A percentile compares a stretch with the other conserved stretches of the same genome.
Evolutionary conservation across 371 early-diverging fungal species (phyloP).

Genomic region (Gilbertella persicaria): DNA sequence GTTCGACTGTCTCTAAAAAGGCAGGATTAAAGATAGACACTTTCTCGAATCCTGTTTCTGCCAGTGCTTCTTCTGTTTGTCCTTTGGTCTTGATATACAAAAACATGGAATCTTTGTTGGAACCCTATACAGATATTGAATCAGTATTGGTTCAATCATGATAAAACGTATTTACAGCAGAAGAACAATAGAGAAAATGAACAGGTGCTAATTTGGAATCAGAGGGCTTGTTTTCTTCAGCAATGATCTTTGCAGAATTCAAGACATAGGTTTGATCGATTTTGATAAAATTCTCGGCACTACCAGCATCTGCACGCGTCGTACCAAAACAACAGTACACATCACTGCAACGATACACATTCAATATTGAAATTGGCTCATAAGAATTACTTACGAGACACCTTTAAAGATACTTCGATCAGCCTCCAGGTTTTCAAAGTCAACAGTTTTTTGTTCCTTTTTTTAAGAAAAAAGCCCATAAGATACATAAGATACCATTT

Average conservation of each 20-base stretch:
- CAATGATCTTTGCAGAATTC: conserved; percentile 61
- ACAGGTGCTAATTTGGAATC: conserved; percentile 40
- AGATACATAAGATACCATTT: neutral
- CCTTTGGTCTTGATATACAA: conserved; percentile 78
- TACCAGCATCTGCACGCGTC: conserved; percentile 68
- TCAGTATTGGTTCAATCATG: neutral
- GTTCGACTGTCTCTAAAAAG: conserved; percentile 51
- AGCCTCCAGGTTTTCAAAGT: conserved; percentile 51
- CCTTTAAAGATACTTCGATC: conserved; percentile 41
- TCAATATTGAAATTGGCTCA: neutral
- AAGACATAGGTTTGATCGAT: conserved; percentile 79
- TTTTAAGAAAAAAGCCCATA: too few relatives aligned
- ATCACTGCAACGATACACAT: neutral
- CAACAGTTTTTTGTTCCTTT: conserved; percentile 44
- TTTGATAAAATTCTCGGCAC: conserved; percentile 62
- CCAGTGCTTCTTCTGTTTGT: conserved; percentile 67
- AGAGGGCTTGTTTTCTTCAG: conserved; percentile 57
- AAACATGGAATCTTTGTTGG: conserved; percentile 62
- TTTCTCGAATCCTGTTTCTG: conserved; percentile 61
- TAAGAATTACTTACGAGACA: conserved; percentile 33
- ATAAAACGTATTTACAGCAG: too few relatives aligned
- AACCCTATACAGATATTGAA: conserved; percentile 28
- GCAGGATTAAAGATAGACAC: conserved; percentile 70
- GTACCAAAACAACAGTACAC: conserved; percentile 37
- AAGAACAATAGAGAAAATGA: conserved; percentile 71